These are phyloP conservation scores for Colletotrichum eremochloae DNA, from an alignment of 2,329 filamentous ascomycete genomes.

Conservation along the genomic window DNA sequence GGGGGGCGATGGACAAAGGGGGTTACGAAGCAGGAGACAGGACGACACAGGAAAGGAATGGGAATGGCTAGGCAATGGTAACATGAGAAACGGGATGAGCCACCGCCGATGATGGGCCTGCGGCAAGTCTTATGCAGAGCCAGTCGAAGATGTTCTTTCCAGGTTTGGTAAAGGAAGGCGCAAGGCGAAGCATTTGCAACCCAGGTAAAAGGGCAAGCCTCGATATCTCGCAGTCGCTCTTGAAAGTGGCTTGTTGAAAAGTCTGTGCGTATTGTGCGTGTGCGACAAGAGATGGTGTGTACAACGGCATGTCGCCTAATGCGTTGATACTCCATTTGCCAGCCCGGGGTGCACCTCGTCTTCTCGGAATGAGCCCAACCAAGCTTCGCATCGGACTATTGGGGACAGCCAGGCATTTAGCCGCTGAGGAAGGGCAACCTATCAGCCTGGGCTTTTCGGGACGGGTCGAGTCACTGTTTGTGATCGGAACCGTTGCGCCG, in stretches of 20 bases:
- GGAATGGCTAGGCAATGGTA: background rate
- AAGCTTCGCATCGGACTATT: slow-evolving; percentile 29
- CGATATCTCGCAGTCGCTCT: background rate
- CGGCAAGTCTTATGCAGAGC: background rate
- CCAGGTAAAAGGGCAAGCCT: background rate
- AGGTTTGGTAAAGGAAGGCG: background rate
- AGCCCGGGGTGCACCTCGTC: slow-evolving; percentile 5
- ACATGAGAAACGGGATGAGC: slow-evolving; percentile 19
- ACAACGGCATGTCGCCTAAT: slow-evolving; percentile 3
- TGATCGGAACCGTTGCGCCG: slow-evolving; percentile 25
- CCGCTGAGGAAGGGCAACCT: slow-evolving; percentile 17
- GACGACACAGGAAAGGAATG: slow-evolving; percentile 17
- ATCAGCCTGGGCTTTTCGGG: slow-evolving; percentile 24
- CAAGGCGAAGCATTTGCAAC: background rate
- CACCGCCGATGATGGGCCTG: slow-evolving; percentile 11
- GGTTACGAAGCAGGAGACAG: background rate
- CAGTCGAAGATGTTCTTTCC: background rate
- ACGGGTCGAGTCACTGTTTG: slow-evolving; percentile 32
- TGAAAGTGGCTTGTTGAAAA: background rate
- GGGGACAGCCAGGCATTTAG: slow-evolving; percentile 12
- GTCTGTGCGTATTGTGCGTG: background rate
- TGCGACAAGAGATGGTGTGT: slow-evolving; percentile 5
- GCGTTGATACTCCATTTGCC: slow-evolving; percentile 1
- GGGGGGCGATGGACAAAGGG: slow-evolving; percentile 21
- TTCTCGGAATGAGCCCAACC: slow-evolving; percentile 7